A percentile compares a stretch with the other conserved stretches of the same genome.
Evolutionary conservation across 78 protist species (phyloP).

Genomic region (Dictyostelium intermedium): DNA sequence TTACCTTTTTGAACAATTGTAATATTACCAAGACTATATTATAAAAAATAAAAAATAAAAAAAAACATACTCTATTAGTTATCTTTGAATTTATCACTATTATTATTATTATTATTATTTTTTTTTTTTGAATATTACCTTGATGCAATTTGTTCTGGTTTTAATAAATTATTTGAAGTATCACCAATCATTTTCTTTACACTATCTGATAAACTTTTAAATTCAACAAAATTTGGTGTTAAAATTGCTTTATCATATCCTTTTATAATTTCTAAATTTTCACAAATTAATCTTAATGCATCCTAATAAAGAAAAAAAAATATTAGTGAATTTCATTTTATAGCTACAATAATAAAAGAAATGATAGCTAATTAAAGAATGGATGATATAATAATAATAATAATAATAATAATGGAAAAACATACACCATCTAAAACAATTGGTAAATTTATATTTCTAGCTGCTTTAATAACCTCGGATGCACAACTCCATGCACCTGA

Average conservation of each 20-base stretch:
- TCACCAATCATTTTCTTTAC: conserved; percentile 47
- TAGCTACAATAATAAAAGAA: too few species aligned
- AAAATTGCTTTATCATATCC: conserved; percentile 75
- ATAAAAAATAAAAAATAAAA: not conserved
- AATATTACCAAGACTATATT: conserved; percentile 59
- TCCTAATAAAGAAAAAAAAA: conserved; percentile 49
- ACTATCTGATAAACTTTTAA: conserved; percentile 47
- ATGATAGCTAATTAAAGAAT: too few species aligned
- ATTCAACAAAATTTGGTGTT: conserved; percentile 87
- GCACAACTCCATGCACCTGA: conserved; percentile 63
- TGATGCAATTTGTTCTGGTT: conserved; percentile 23
- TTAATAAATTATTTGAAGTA: not conserved
- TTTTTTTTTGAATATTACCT: conserved; percentile 4
- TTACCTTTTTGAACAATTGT: conserved; percentile 84
- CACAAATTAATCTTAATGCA: conserved; percentile 74
- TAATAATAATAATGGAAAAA: too few species aligned
- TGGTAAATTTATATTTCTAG: conserved; percentile 79
- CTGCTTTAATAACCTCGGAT: conserved; percentile 54
- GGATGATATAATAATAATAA: too few species aligned
- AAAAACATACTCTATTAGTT: not conserved
- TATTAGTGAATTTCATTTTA: too few species aligned
- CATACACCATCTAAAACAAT: conserved; percentile 60
- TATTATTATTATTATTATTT: not conserved
- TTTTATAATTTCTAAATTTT: conserved; percentile 31
- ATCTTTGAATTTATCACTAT: not conserved